Percentiles rank a stretch among this genome's conserved stretches.
Conservation (phyloP, 2,329 filamentous ascomycete genomes). For the Beauveria rudraprayagi region DNA sequence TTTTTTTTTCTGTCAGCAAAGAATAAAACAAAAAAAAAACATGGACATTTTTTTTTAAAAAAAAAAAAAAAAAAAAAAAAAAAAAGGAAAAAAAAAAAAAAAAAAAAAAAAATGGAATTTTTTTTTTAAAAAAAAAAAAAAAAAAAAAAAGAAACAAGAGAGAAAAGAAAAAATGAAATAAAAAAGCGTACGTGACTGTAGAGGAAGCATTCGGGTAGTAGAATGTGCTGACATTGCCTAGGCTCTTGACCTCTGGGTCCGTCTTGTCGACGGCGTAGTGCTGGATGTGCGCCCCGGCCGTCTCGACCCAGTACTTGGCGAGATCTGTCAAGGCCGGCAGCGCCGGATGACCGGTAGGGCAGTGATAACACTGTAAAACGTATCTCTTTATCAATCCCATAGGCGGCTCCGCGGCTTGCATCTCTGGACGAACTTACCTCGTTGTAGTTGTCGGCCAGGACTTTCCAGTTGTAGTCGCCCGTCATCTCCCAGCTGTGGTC, state of each 20-base stretch:
- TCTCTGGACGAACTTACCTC: constrained; percentile 15
- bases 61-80: no score
- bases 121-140: no score
- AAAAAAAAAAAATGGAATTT: neutral
- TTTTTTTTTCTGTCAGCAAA: neutral
- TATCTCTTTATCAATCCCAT: no score
- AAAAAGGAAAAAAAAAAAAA: neutral
- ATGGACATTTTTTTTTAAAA: no score
- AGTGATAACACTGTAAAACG: constrained; percentile 34
- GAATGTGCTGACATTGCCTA: constrained; percentile 29
- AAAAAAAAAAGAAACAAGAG: no score
- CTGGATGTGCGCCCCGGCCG: constrained; percentile 35
- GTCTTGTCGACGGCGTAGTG: constrained; percentile 29
- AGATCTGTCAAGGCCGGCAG: constrained; percentile 48
- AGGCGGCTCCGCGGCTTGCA: no score
- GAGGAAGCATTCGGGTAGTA: constrained; percentile 32
- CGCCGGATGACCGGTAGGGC: constrained; percentile 50
- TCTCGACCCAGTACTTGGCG: constrained; percentile 44
- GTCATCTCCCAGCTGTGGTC: constrained; percentile 26
- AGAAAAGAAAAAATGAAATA: neutral
- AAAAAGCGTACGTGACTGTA: constrained; percentile 28
- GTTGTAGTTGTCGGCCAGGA: constrained; percentile 40
- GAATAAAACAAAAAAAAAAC: neutral
- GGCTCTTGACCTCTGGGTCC: constrained; percentile 24
- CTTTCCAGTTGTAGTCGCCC: constrained; percentile 32